Evolutionary conservation across 2,329 filamentous ascomycete genomes (phyloP).

Genomic region (Calonectria hongkongensis): DNA sequence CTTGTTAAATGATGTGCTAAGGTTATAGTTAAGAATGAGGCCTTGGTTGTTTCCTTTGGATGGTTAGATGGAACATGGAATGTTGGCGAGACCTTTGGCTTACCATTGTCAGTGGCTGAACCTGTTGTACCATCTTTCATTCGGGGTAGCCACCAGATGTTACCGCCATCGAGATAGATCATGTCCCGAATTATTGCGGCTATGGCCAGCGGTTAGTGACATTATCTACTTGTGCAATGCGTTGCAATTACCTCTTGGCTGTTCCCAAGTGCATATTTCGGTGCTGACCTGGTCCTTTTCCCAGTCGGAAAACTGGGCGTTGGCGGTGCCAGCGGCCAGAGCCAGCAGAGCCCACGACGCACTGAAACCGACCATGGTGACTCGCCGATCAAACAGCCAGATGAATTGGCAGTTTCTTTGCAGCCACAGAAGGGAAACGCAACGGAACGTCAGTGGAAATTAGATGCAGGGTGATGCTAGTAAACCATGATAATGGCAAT

Average conservation of each 20-base stretch:
- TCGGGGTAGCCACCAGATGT: constrained; percentile 71
- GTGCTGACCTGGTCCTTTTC: constrained; percentile 71
- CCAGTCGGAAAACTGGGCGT: constrained; percentile 70
- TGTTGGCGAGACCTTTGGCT: constrained; percentile 44
- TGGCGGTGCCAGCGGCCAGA: constrained; percentile 38
- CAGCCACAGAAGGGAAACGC: constrained; percentile 18
- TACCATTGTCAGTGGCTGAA: constrained; percentile 63
- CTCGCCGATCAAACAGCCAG: constrained; percentile 30
- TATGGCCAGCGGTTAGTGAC: constrained; percentile 57
- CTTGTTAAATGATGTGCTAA: constrained; percentile 73
- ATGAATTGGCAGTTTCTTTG: constrained; percentile 40
- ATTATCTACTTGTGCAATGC: not conserved
- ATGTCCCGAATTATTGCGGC: constrained; percentile 76
- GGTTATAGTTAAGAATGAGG: constrained; percentile 74
- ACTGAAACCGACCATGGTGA: constrained; percentile 47
- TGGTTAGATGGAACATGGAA: constrained; percentile 25
- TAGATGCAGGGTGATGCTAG: constrained; percentile 46
- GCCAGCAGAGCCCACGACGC: constrained; percentile 46
- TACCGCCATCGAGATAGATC: constrained; percentile 79
- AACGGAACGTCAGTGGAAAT: constrained; percentile 35
- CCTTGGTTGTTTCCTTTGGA: constrained; percentile 71
- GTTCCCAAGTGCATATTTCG: constrained; percentile 76
- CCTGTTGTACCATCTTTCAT: constrained; percentile 65
- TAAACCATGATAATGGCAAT: constrained; percentile 50
- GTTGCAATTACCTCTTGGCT: constrained; percentile 63